Base-by-base conservation (phyloP, 164 flowering plant genomes). In the Houttuynia cordata region DNA sequence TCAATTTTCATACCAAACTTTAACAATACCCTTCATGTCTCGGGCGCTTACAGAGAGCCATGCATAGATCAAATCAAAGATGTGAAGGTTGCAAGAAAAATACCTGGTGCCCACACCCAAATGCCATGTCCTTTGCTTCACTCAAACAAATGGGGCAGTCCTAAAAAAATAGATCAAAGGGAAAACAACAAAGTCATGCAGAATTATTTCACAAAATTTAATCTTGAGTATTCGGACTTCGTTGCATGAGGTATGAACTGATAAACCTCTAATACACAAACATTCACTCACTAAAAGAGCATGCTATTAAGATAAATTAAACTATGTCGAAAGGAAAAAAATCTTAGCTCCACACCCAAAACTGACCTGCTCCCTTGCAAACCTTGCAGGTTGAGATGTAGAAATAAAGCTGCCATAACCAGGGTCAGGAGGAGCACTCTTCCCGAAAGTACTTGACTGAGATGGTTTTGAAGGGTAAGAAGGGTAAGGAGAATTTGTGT, bases 41-140 rank as follows among this genome's bases (percentile, higher is more conserved):
- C 39, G 8, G 24, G 9, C 20, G 15, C n/a, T 17, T 17, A 53
- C 37, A 13, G 15, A 34, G 25, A 17, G 10, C 0, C 23, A 0
- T 19, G 53, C 17, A 52, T n/a, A 34, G 24, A 30, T 15, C 7
- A 39, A 25, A 24, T 30, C 24, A 49, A 22, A 15, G 8, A 9
- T 5, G 20, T 23, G n/a, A 52, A 52, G 51, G 5, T 13, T 14
- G 24, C 25, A 42, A 41, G 37, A 30, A 41, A 21, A 18, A n/a
- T 47, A 82, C 86, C 86, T 78, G 86, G 71, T 82, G 86, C 24
- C 86, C 86, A 52, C 86, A 82, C 52, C 84, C 84, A 64, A 82
- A 82, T 1, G 84, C 84, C 82, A 80, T 78, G 53, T 82, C 70
- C 67, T 80, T 82, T 3, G 77, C 52, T 47, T 67, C 59, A 39